These are phyloP conservation scores for Xerocomus nothofagi DNA, from an alignment of 1,284 basidiomycete genomes.

Conservation along the genomic window DNA sequence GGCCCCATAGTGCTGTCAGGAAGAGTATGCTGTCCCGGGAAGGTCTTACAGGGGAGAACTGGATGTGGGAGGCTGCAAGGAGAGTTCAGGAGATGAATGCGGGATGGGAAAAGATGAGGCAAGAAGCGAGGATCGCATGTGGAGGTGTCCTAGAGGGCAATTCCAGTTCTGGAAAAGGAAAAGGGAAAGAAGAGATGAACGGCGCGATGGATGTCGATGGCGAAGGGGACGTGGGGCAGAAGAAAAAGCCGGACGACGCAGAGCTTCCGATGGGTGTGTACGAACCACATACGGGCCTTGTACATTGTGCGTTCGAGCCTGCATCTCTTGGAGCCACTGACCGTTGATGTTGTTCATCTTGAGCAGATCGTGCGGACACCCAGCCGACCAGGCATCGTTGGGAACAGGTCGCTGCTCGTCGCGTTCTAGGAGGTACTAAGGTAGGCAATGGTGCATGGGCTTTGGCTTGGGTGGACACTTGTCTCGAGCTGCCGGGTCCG, in stretches of 20 bases:
- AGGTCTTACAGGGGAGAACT: conserved; percentile 82
- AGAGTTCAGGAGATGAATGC: conserved; percentile 62
- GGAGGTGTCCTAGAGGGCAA: conserved; percentile 39
- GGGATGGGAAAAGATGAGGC: conserved; percentile 63
- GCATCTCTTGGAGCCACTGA: not conserved
- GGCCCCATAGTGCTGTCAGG: conserved; percentile 74
- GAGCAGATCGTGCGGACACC: conserved; percentile 65
- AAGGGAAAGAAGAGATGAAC: conserved; percentile 28
- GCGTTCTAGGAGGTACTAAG: conserved; percentile 67
- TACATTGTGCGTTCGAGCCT: conserved; percentile 55
- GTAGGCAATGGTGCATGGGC: conserved; percentile 76
- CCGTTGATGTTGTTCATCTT: conserved; percentile 1
- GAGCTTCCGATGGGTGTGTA: conserved; percentile 61
- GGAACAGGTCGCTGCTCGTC: conserved; percentile 50
- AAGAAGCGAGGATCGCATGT: conserved; percentile 52
- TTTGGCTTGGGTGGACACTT: conserved; percentile 73
- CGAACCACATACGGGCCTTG: conserved; percentile 69
- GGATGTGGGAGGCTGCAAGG: conserved; percentile 80
- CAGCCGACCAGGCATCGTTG: conserved; percentile 67
- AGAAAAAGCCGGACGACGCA: conserved; percentile 35
- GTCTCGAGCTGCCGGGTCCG: conserved; percentile 51
- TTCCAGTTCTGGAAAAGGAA: conserved; percentile 25
- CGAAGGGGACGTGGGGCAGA: conserved; percentile 32
- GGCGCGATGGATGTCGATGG: conserved; percentile 25
- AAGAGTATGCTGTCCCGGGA: conserved; percentile 70